These are phyloP conservation scores for Primulina tabacum DNA, from an alignment of 257 asterid species.

Conservation along the genomic window DNA sequence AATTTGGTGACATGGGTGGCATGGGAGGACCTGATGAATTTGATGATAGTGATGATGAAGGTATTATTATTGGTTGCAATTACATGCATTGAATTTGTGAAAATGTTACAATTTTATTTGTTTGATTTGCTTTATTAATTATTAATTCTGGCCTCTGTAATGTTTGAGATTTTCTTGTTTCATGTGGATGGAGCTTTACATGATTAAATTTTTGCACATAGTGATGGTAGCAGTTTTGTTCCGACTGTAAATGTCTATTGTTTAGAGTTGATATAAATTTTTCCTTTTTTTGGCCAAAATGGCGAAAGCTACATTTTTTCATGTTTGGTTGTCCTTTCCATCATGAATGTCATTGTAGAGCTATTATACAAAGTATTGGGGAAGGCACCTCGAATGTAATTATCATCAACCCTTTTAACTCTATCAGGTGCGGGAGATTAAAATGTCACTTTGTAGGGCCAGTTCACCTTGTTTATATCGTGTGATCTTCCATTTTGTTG, in stretches of 20 bases:
- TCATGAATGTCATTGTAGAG: not conserved
- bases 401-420: not conserved
- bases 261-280: too few relatives aligned
- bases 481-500: not conserved
- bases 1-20: slow-evolving; percentile 18
- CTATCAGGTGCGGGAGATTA: not conserved
- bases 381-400: not conserved
- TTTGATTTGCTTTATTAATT: too few relatives aligned
- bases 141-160: not conserved
- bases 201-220: too few relatives aligned
- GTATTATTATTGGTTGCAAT: not conserved
- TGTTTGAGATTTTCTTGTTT: not conserved
- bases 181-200: not conserved
- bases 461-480: not conserved
- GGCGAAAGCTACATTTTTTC: not conserved
- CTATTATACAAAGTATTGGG: not conserved
- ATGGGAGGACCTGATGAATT: not conserved
- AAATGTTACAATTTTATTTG: not conserved
- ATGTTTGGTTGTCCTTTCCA: not conserved
- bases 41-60: not conserved
- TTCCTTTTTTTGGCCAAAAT: not conserved
- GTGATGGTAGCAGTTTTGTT: not conserved
- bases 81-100: not conserved
- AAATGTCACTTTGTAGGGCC: not conserved
- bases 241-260: not conserved